Conservation (phyloP, 2,329 filamentous ascomycete genomes). For the Aspergillus japonicus region DNA sequence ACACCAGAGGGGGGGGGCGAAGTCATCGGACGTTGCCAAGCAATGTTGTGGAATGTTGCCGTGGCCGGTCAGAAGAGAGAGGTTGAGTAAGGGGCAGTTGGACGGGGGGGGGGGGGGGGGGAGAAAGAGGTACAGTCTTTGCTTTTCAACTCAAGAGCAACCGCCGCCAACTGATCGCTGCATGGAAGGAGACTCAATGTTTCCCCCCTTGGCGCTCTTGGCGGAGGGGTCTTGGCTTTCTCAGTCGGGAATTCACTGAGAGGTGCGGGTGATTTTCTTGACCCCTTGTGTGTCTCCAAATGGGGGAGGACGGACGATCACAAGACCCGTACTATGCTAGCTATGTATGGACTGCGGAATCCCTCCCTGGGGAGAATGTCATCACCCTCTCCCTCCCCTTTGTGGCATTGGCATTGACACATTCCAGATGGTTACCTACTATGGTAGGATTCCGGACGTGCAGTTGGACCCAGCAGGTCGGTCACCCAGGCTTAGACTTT, state of each 20-base stretch:
- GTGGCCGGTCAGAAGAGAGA: constrained; percentile 9
- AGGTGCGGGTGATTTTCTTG: constrained; percentile 5
- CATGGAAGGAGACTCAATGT: constrained; percentile 13
- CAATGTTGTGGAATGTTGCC: constrained; percentile 22
- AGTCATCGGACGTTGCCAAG: constrained; percentile 22
- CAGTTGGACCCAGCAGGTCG: constrained; percentile 3
- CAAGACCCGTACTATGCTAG: constrained; percentile 10
- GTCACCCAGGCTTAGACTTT: neutral
- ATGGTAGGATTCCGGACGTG: constrained; percentile 4
- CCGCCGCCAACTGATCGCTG: constrained; percentile 3
- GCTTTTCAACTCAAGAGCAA: constrained; percentile 3
- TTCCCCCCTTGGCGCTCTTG: constrained; percentile 22
- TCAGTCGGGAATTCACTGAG: constrained; percentile 4
- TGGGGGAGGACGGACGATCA: constrained; percentile 15
- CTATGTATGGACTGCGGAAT: neutral
- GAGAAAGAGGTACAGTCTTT: neutral
- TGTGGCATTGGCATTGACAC: neutral
- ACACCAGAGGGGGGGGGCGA: constrained; percentile 12
- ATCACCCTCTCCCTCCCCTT: neutral
- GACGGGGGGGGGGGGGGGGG: neutral
- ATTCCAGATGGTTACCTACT: constrained; percentile 2
- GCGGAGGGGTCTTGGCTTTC: constrained; percentile 21
- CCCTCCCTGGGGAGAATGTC: neutral
- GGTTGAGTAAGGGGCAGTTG: constrained; percentile 17
- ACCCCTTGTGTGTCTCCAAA: constrained; percentile 9